Base-by-base conservation (phyloP, 164 flowering plant species). In the Berberis vulgaris region DNA sequence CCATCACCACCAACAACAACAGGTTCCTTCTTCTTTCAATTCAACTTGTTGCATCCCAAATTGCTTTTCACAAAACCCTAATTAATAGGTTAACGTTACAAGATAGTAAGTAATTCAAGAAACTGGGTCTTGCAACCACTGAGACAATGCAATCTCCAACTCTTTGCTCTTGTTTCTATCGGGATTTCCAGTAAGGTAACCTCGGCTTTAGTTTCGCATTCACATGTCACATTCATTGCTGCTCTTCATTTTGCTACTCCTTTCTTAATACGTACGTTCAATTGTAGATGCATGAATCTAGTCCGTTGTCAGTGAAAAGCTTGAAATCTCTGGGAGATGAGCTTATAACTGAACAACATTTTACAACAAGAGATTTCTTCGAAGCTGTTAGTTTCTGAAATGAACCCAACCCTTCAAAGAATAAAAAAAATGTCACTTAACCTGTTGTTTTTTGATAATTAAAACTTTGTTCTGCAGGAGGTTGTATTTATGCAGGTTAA, bases 181-280 rank as follows among this genome's bases (percentile, higher is more conserved):
- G 87, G 93, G 96, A 76, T 89, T 65, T 80, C 91, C 3, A 82
- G 86, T 67, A 89, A 89, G 77, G 86, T 82, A 59, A 46, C 78
- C 64, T 45, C 38, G 3, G n/a, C n/a, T 7, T 26, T 1, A 1
- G 11, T 10, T 50, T 10, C 0, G 1, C 12, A 50, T 50, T n/a
- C n/a, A n/a, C n/a, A n/a, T n/a, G n/a, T n/a, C n/a, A n/a, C n/a
- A n/a, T n/a, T n/a, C n/a, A n/a, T n/a, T n/a, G n/a, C n/a, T n/a
- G n/a, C n/a, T n/a, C n/a, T 7, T 4, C 8, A 50, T 7, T 10
- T 0, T 9, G n/a, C n/a, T 7, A 50, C 54, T 26, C 4, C 54
- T 10, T 10, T 50, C 10, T 4, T 50, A 50, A 46, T 46, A 7
- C 49, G n/a, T 7, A 46, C 49, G 10, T n/a, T 50, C 3, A 50